Evolutionary conservation across 1,284 basidiomycete species (phyloP), one percentile per base, ranked within the genome.

Genomic region (Coriolopsis trogii): DNA sequence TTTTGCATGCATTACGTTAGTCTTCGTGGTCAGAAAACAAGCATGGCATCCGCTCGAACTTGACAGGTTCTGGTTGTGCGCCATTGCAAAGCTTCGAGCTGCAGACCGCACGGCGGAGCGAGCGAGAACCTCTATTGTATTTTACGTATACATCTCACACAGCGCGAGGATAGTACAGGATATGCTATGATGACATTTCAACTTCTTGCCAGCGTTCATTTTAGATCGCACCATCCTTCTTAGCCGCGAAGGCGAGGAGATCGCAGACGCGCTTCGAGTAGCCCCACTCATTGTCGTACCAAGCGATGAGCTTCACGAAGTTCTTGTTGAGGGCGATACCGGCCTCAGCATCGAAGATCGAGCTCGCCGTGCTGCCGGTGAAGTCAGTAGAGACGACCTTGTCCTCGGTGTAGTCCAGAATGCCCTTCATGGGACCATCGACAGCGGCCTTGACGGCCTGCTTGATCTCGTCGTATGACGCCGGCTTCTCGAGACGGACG

Each of bases 271-370:
- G 89, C 73, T 81, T 87, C 49, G 94, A 97, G 89, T 98, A 98
- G 45, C 94, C 93, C 90, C 90, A 95, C 77, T 95, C 92, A 74
- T 94, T 93, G 79, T 98, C 95, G 81, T 95, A 93, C 95, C 94
- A 96, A 41, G 90, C 73, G 67, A 97, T 90, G 63, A 97, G 84
- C 85, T 98, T 98, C 77, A 98, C 92, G 68, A 98, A 98, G 78
- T 89, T 89, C 62, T 77, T 68, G 87, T 92, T 98, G 70, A 99
- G 86, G 71, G 87, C 81, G 72, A 99, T 99, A 67, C 96, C 95
- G 50, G 93, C 96, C 61, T 77, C 78, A 65, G 95, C 95, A 71
- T 99, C 96, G 71, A 94, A 95, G 78, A 95, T 89, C 57, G 85
- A 92, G 51, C 90, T 93, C 55, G 82, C 77, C 52, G 77, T 73